Evolutionary conservation across 306 rosid species (phyloP), one percentile per base, ranked within the genome.

Genomic region (Ormosia emarginata): DNA sequence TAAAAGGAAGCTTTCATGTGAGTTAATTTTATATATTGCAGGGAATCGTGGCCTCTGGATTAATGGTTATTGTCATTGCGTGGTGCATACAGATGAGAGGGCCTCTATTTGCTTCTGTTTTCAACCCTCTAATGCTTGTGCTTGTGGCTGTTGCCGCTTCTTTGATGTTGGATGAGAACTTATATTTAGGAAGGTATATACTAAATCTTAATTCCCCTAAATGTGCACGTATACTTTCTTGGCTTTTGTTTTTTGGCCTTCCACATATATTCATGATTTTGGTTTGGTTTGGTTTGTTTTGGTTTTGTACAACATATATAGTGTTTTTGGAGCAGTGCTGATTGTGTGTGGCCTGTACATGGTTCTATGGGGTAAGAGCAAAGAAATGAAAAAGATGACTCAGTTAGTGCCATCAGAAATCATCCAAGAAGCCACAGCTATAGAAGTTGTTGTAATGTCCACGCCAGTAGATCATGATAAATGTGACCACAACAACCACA

Each of bases 1-100:
- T 5, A 17, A 17, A 53, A 73, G 18, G 11, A 55, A 37, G 24
- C 36, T 76, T 67, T 67, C 12, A 67, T 34, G 8, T 47, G 34
- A 39, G 3, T 71, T 36, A 37, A 79, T 66, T 59, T 50, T 17
- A 24, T 24, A 24, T 24, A 5, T 46, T 83, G 74, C 67, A 83
- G 89, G 89, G 87, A 52, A 71, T 80, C 0, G 75, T 86, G 58
- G 80, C 81, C 2, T 79, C 85, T 39, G 89, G 89, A 67, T 10
- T 82, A 65, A 85, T 83, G 43, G 49, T 57, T 30, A 71, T 78
- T 14, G 55, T 83, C 30, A 83, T 77, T 29, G 71, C 85, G 0
- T 86, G 89, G 89, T 79, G 87, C 67, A 78, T 83, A 65, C 68
- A 70, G 14, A 86, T 75, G 83, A 86, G 84, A 65, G 89, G 87